These are phyloP conservation scores for Ampelomyces quisqualis DNA, from an alignment of 2,329 filamentous ascomycete genomes.

Conservation along the genomic window DNA sequence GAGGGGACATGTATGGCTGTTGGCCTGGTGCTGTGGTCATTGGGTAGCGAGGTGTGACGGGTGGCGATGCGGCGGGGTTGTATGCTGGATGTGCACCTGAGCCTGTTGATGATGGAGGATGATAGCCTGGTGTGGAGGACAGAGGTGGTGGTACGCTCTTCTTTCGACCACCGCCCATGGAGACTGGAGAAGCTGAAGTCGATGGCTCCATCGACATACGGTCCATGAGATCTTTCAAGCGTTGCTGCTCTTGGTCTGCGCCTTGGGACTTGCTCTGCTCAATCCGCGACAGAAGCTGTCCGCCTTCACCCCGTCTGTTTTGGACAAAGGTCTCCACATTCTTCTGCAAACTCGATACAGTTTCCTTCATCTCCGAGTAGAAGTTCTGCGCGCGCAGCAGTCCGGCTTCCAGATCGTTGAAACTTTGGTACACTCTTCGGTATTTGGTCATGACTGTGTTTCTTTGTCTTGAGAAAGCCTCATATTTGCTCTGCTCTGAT, in stretches of 20 bases:
- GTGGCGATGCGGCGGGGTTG: constrained; percentile 52
- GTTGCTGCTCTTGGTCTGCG: constrained; percentile 82
- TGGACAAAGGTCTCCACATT: constrained; percentile 97
- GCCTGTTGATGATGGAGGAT: constrained; percentile 32
- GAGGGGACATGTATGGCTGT: constrained; percentile 39
- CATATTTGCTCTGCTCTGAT: constrained; percentile 93
- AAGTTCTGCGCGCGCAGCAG: constrained; percentile 86
- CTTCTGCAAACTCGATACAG: constrained; percentile 85
- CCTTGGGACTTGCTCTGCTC: constrained; percentile 72
- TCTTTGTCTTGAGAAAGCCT: constrained; percentile 79
- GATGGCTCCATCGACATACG: constrained; percentile 78
- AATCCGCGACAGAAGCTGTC: constrained; percentile 84
- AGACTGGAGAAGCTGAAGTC: constrained; percentile 31
- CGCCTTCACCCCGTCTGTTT: constrained; percentile 87
- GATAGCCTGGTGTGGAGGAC: constrained; percentile 33
- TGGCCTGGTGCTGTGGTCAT: constrained; percentile 32
- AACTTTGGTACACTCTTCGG: constrained; percentile 88
- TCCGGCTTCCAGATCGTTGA: constrained; percentile 83
- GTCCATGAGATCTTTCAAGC: constrained; percentile 88
- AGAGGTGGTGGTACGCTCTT: constrained; percentile 47
- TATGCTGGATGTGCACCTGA: constrained; percentile 47
- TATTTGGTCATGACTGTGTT: constrained; percentile 81
- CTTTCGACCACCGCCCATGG: constrained; percentile 30
- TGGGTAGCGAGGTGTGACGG: constrained; percentile 50
- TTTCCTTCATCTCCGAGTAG: constrained; percentile 95